Evolutionary conservation across 2,329 filamentous ascomycete species (phyloP).

Genomic region (Endoconidiophora polonica): DNA sequence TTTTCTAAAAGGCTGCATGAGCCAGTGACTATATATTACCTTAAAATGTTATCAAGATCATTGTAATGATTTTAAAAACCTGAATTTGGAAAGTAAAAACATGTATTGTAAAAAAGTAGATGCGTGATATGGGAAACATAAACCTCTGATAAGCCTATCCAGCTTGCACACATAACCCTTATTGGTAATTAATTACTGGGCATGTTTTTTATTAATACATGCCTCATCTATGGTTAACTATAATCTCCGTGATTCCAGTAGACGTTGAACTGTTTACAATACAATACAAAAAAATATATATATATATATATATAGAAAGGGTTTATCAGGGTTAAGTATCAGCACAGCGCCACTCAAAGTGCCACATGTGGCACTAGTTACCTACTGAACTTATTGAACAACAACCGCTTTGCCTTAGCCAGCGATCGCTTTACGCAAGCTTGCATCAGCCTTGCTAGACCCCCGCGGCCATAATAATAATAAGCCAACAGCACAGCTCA

Average conservation of each 20-base stretch:
- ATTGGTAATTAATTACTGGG: neutral
- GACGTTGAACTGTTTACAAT: no score
- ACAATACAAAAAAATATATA: neutral
- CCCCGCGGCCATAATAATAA: no score
- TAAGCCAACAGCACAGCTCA: no score
- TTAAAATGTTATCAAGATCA: no score
- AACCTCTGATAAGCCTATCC: no score
- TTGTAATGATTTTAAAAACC: no score
- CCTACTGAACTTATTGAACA: neutral
- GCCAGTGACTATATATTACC: no score
- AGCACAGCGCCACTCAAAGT: neutral
- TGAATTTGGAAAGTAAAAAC: no score
- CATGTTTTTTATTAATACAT: neutral
- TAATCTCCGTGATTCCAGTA: no score
- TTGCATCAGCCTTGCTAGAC: conserved; percentile 2
- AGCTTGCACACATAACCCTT: no score
- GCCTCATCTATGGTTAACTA: neutral
- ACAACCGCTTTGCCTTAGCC: neutral
- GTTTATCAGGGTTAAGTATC: neutral
- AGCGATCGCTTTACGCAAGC: conserved; percentile 7
- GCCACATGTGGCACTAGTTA: conserved; percentile 1
- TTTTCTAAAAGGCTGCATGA: conserved; percentile 6
- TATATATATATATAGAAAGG: neutral
- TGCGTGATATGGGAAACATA: no score
- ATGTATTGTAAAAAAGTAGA: no score